phyloP scores from a whole-genome alignment of 805 yeast species.

The Candida montana region DNA sequence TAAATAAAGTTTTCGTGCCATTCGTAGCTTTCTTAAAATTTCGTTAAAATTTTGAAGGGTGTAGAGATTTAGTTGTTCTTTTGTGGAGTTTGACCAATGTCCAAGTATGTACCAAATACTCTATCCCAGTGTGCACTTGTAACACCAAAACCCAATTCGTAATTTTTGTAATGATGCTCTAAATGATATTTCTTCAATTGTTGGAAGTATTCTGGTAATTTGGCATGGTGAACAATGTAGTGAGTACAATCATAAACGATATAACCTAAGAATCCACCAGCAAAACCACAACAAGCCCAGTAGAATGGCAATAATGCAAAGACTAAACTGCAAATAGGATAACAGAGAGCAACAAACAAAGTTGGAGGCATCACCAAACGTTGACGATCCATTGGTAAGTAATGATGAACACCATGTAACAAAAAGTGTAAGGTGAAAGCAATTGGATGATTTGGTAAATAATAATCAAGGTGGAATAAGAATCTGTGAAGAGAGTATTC shows the following conservation, averaged over 20 bases:
- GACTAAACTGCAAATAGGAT: slow-evolving; percentile 77
- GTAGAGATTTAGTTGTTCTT: slow-evolving; percentile 7
- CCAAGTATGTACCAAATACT: slow-evolving; percentile 78
- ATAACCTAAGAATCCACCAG: slow-evolving; percentile 95
- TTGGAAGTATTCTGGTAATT: slow-evolving; percentile 71
- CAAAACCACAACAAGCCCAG: slow-evolving; percentile 86
- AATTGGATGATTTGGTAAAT: slow-evolving; percentile 73
- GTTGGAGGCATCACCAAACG: slow-evolving; percentile 98
- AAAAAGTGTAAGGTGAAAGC: slow-evolving; percentile 82
- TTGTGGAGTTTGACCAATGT: slow-evolving; percentile 25
- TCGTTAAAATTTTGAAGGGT: not conserved
- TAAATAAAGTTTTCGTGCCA: no score
- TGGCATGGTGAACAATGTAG: slow-evolving; percentile 85
- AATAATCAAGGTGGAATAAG: slow-evolving; percentile 84
- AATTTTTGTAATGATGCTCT: slow-evolving; percentile 97
- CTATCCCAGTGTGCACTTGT: slow-evolving; percentile 92
- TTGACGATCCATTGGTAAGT: slow-evolving; percentile 91
- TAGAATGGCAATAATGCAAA: slow-evolving; percentile 73
- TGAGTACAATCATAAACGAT: slow-evolving; percentile 91
- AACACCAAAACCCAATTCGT: slow-evolving; percentile 95
- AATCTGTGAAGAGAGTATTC: slow-evolving; percentile 89
- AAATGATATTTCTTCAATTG: slow-evolving; percentile 83
- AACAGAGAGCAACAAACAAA: slow-evolving; percentile 61
- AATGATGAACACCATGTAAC: slow-evolving; percentile 95
- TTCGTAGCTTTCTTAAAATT: not conserved